These are phyloP conservation scores for Zasmidium citrigriseum DNA, from an alignment of 2,329 filamentous ascomycete species.

Conservation along the genomic window DNA sequence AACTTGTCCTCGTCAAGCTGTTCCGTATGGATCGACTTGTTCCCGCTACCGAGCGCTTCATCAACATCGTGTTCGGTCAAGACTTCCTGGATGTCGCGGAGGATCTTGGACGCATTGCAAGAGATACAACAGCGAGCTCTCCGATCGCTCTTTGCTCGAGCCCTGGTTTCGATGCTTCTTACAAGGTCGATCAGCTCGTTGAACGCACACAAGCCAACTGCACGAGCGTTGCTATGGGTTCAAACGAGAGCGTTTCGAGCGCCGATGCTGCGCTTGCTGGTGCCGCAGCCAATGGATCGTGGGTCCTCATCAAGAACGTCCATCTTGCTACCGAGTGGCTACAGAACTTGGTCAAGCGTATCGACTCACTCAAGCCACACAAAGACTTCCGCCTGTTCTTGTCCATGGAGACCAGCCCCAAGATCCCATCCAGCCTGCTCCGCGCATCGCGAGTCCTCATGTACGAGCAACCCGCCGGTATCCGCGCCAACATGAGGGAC, in stretches of 20 bases:
- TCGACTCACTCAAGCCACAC: constrained; percentile 93
- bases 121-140: constrained; percentile 77
- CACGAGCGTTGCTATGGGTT: constrained; percentile 98
- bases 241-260: constrained; percentile 86
- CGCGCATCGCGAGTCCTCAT: constrained; percentile 92
- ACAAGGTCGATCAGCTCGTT: constrained; percentile 96
- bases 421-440: constrained; percentile 94
- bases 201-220: constrained; percentile 79
- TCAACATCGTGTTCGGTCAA: constrained; percentile 78
- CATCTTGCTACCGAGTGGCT: constrained; percentile 95
- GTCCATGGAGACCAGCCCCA: constrained; percentile 95
- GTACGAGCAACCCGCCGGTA: constrained; percentile 96
- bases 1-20: constrained; percentile 88
- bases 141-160: constrained; percentile 92
- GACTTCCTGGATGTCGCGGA: constrained; percentile 81
- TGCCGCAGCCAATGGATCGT: constrained; percentile 86
- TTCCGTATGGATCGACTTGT: constrained; percentile 96
- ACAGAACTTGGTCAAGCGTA: constrained; percentile 93
- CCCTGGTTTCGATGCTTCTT: constrained; percentile 95
- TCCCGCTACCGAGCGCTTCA: constrained; percentile 88
- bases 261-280: constrained; percentile 95
- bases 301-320: constrained; percentile 99
- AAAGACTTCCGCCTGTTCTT: constrained; percentile 91
- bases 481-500: constrained; percentile 98
- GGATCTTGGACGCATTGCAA: constrained; percentile 81